Conservation (phyloP, 306 rosid species). For the Prunus dulcis region DNA sequence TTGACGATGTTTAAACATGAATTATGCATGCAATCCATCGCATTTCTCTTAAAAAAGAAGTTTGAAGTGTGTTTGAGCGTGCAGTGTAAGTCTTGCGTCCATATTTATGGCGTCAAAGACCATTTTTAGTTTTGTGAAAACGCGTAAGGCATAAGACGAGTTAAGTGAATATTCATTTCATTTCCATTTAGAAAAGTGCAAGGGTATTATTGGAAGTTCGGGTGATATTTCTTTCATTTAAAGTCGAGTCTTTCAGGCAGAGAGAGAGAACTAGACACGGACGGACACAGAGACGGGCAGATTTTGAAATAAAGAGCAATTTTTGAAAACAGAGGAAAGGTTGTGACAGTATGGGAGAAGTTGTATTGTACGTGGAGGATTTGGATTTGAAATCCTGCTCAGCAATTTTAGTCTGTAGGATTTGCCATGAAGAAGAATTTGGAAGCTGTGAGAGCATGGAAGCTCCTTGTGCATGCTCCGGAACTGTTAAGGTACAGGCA, state of each 20-base stretch:
- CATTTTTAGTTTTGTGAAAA: neutral
- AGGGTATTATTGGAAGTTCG: constrained; percentile 55
- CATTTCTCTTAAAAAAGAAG: too few relatives aligned
- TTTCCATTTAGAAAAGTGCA: neutral
- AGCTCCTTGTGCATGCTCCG: constrained; percentile 98
- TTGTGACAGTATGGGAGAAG: constrained; percentile 56
- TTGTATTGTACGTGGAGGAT: constrained; percentile 56
- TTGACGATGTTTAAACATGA: accelerated
- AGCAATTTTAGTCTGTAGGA: constrained; percentile 60
- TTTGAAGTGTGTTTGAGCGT: too few relatives aligned
- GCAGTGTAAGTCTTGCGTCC: too few relatives aligned
- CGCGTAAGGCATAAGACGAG: constrained; percentile 9
- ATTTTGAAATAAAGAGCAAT: constrained; percentile 1
- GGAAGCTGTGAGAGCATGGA: constrained; percentile 61
- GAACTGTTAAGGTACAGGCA: constrained; percentile 71
- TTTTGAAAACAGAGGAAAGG: constrained; percentile 20
- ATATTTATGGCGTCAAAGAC: too few relatives aligned
- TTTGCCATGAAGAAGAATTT: constrained; percentile 87
- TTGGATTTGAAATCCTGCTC: constrained; percentile 52
- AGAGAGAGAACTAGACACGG: constrained; percentile 6
- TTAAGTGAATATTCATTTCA: neutral
- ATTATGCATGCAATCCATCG: too few relatives aligned
- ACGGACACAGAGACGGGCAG: constrained; percentile 9
- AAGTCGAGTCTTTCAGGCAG: constrained; percentile 15
- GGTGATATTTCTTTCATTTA: constrained; percentile 21